phyloP scores from a whole-genome alignment of 2,329 filamentous ascomycete species.

The Alternaria conjuncta region DNA sequence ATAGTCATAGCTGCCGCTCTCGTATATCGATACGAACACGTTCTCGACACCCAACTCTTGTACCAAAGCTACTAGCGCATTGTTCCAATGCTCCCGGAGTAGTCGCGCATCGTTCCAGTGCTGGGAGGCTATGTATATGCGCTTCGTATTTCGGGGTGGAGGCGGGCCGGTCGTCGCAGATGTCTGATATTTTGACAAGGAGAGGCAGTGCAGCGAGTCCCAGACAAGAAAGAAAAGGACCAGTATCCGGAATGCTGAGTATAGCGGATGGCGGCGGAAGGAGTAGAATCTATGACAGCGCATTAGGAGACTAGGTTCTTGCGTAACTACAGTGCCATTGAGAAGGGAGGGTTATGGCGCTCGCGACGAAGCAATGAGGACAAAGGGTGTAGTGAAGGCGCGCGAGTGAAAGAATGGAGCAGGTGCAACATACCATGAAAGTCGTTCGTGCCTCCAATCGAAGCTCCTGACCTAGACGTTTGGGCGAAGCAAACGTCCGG shows the following conservation, averaged over 20 bases:
- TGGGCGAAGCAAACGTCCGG: background rate
- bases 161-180: constrained; percentile 13
- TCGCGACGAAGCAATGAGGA: background rate
- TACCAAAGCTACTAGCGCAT: constrained; percentile 64
- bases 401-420: background rate
- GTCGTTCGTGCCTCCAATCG: background rate
- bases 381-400: background rate
- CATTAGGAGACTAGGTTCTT: constrained; percentile 13
- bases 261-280: constrained; percentile 26
- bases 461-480: background rate
- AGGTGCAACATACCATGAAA: constrained; percentile 5
- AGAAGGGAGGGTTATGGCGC: background rate
- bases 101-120: constrained; percentile 71
- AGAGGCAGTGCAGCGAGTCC: constrained; percentile 29
- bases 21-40: constrained; percentile 71
- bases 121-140: constrained; percentile 71
- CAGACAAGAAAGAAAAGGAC: constrained; percentile 26
- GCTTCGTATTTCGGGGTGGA: constrained; percentile 29
- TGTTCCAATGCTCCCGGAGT: constrained; percentile 67
- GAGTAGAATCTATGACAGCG: constrained; percentile 22
- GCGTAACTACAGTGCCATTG: background rate
- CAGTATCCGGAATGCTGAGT: constrained; percentile 25
- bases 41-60: constrained; percentile 66
- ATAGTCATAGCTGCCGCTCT: constrained; percentile 73
- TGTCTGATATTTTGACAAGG: constrained; percentile 23